Conservation (phyloP, 2,329 filamentous ascomycete species). For the Botryotinia convoluta region DNA sequence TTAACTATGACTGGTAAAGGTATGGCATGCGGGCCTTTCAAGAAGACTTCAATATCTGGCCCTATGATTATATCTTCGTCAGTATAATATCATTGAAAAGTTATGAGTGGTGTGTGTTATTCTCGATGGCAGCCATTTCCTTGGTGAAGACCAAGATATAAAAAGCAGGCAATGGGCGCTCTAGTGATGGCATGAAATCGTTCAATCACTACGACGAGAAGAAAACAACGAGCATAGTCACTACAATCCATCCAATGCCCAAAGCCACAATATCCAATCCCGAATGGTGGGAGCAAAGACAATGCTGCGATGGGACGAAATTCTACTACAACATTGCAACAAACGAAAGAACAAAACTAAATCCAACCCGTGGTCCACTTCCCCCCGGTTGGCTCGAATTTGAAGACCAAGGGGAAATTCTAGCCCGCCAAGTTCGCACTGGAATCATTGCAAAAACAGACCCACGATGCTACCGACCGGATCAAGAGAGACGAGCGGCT, state of each 20-base stretch:
- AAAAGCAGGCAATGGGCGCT: neutral
- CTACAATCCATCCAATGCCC: neutral
- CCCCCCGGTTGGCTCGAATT: constrained; percentile 2
- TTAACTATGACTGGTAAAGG: neutral
- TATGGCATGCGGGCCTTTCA: too few species aligned
- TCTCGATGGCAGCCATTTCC: too few species aligned
- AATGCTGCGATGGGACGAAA: constrained; percentile 11
- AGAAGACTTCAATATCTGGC: too few species aligned
- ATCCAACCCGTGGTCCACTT: constrained; percentile 3
- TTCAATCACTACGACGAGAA: neutral
- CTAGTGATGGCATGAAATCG: neutral
- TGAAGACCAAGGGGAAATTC: neutral
- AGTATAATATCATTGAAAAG: neutral
- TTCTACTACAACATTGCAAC: constrained; percentile 19
- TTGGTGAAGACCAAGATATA: neutral
- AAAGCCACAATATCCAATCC: neutral
- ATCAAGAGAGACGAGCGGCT: constrained; percentile 5
- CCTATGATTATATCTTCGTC: neutral
- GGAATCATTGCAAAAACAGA: constrained; percentile 17
- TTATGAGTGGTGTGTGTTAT: neutral
- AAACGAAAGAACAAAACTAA: constrained; percentile 13
- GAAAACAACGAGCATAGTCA: neutral
- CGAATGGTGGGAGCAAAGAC: constrained; percentile 18
- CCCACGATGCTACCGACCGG: constrained; percentile 4
- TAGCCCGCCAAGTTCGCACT: constrained; percentile 12